Percentiles rank a stretch among this genome's conserved stretches.
These are phyloP conservation scores for Kandelia obovata DNA, from an alignment of 345 rosid genomes.

Conservation along the genomic window DNA sequence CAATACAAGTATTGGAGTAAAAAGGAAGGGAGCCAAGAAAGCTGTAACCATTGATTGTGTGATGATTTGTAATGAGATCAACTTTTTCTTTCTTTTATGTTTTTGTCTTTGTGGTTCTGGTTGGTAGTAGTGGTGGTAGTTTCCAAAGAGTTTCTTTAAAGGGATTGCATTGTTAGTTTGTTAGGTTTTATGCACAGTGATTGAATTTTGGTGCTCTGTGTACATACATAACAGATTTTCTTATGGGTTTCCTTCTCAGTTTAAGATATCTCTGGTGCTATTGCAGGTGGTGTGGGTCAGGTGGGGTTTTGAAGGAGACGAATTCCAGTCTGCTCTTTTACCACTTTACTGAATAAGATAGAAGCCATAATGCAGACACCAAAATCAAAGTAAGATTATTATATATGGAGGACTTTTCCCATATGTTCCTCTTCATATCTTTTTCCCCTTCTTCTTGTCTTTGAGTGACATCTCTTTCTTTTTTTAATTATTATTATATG, in stretches of 20 bases:
- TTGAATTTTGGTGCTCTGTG: slow-evolving; percentile 21
- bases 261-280: slow-evolving; percentile 30
- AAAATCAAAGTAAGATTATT: slow-evolving; percentile 58
- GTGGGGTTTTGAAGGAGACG: slow-evolving; percentile 33
- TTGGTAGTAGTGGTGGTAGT: slow-evolving; percentile 92
- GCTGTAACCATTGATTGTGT: slow-evolving; percentile 2
- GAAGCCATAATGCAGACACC: slow-evolving; percentile 74
- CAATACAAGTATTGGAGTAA: slow-evolving; percentile 15
- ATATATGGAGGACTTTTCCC: neutral
- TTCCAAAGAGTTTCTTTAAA: slow-evolving; percentile 84
- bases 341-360: slow-evolving; percentile 21
- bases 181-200: slow-evolving; percentile 41
- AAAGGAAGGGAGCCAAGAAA: slow-evolving; percentile 19
- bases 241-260: slow-evolving; percentile 35
- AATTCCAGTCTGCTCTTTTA: slow-evolving; percentile 15
- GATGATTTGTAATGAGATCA: slow-evolving; percentile 19
- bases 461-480: neutral
- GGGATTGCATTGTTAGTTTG: slow-evolving; percentile 53
- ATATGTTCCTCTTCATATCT: neutral
- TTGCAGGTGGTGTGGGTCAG: slow-evolving; percentile 56
- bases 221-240: slow-evolving; percentile 29
- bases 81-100: slow-evolving; percentile 24
- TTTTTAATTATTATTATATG: neutral
- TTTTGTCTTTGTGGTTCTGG: slow-evolving; percentile 34
- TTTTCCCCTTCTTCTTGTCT: neutral